Evolutionary conservation across 345 rosid genomes (phyloP).

Genomic region (Fremontodendron californicum): DNA sequence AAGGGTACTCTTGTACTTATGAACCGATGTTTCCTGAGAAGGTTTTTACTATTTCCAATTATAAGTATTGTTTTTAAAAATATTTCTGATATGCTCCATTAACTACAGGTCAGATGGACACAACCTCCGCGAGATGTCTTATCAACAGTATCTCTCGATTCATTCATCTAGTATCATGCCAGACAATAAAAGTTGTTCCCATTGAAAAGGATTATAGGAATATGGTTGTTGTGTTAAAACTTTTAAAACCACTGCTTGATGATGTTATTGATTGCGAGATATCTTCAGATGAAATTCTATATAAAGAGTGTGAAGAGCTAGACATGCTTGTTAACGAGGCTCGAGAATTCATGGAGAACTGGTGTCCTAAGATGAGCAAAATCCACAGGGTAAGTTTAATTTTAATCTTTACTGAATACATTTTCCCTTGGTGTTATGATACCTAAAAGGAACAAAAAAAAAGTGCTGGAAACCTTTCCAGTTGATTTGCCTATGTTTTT

Average conservation of each 20-base stretch:
- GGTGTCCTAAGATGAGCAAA: conserved; percentile 81
- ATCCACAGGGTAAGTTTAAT: conserved; percentile 56
- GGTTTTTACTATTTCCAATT: neutral
- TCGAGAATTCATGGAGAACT: conserved; percentile 70
- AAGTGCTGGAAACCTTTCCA: neutral
- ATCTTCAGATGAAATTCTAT: conserved; percentile 47
- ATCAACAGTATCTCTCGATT: conserved; percentile 84
- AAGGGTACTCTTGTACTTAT: neutral
- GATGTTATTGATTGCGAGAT: conserved; percentile 57
- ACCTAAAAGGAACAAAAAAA: neutral
- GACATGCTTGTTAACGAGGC: conserved; percentile 70
- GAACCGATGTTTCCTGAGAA: neutral
- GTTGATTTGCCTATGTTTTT: neutral
- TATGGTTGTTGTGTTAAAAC: conserved; percentile 55
- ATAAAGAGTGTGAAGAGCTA: conserved; percentile 63
- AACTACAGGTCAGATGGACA: conserved; percentile 61
- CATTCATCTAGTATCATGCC: conserved; percentile 83
- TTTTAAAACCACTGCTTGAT: conserved; percentile 77
- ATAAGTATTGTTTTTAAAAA: neutral
- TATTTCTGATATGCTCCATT: neutral
- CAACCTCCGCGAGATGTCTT: conserved; percentile 53
- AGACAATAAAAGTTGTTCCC: conserved; percentile 44
- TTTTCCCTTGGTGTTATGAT: neutral
- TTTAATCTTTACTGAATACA: conserved; percentile 7
- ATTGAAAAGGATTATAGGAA: conserved; percentile 54